These are phyloP conservation scores for Penicillium macrosclerotiorum DNA, from an alignment of 495 filamentous ascomycete genomes.

Conservation along the genomic window DNA sequence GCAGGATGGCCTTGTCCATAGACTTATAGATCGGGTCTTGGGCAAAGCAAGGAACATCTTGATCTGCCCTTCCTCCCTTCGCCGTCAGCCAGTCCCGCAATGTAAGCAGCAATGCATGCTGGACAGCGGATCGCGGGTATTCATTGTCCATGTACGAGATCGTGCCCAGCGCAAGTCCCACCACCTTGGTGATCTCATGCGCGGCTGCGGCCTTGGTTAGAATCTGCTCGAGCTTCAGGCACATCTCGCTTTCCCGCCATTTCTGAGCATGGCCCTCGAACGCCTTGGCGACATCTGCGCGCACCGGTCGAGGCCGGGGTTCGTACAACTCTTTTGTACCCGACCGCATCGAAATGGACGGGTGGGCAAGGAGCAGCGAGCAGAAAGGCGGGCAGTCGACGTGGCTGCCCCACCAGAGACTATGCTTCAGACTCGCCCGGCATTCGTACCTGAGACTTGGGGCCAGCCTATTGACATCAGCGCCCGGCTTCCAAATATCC, in stretches of 20 bases:
- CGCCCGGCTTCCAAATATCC: background rate
- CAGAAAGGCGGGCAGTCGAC: background rate
- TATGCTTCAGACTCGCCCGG: conserved; percentile 9
- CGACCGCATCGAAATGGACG: background rate
- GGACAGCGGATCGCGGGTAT: background rate
- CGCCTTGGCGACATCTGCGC: background rate
- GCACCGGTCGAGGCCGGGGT: background rate
- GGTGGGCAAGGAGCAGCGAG: background rate
- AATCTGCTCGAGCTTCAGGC: conserved; percentile 3
- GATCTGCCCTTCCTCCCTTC: background rate
- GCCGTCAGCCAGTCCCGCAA: conserved; percentile 14
- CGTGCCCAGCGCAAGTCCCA: conserved; percentile 12
- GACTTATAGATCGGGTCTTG: conserved; percentile 29
- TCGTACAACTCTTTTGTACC: background rate
- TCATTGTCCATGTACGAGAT: conserved; percentile 1
- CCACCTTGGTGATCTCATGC: conserved; percentile 12
- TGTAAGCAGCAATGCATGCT: conserved; percentile 15
- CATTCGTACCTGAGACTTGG: conserved; percentile 6
- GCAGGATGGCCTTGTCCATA: conserved; percentile 21
- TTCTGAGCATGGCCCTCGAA: conserved; percentile 1
- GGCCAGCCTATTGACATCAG: conserved; percentile 6
- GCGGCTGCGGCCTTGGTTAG: background rate
- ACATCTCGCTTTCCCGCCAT: conserved; percentile 7
- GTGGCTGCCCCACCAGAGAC: background rate
- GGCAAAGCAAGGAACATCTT: conserved; percentile 11